Evolutionary conservation across 2,329 filamentous ascomycete genomes (phyloP), one percentile per base, ranked within the genome.

Genomic region (Albifimbria verrucaria): DNA sequence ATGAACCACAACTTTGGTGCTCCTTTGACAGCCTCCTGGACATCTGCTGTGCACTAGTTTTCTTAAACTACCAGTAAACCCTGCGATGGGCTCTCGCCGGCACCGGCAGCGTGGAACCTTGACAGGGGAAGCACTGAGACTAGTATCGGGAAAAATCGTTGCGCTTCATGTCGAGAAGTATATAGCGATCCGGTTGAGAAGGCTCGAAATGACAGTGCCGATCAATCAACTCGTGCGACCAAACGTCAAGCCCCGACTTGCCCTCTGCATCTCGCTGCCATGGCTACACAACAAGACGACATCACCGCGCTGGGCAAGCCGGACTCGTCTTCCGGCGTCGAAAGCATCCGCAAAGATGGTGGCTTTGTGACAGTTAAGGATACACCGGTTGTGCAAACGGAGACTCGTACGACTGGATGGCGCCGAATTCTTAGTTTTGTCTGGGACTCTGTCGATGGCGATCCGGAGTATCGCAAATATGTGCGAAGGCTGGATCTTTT

Each of bases 391-490:
- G 26, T 32, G 26, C 26, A 32, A 15, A 32, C 26, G 15, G 26
- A 32, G 15, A 15, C 15, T 15, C 26, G 26, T 32, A 32, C 26
- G 26, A 32, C 26, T 32, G 26, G 26, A 7, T 59, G 26, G 52
- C 45, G 51, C 17, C 49, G 52, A 2, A 17, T 56, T 17, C 15
- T 47, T 3, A 49, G 54, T 10, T 51, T 43, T 25, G 23, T 54
- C 21, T 56, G 54, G 54, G 54, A 56, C 21, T 54, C 54, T 12
- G 25, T 54, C 6, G 51, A 54, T 44, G 51, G 54, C 2, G 54
- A 56, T 49, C 48, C 52, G 9, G 43, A 49, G 23, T 48, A 56
- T 25, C 48, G 51, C 15, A 39, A 26, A 25, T 56, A 56, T 26
- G 36, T 56, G 32, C 51, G 52, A n/a, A 53, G 51, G 49, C 24